These are phyloP conservation scores for Circinella umbellata DNA, from an alignment of 371 early-diverging fungal species.

Conservation along the genomic window DNA sequence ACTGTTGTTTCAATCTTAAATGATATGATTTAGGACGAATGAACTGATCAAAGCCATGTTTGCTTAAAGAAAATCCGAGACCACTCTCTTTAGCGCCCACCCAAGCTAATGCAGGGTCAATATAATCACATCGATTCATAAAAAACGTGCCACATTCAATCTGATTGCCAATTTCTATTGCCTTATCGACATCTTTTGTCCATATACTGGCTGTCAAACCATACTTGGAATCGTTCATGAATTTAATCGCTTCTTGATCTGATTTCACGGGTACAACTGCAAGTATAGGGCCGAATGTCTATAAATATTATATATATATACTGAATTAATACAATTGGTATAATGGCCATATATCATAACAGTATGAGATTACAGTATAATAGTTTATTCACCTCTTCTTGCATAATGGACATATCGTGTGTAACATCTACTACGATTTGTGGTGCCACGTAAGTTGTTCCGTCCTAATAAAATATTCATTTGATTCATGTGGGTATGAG, in stretches of 20 bases:
- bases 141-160: conserved; percentile 88
- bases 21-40: conserved; percentile 63
- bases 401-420: conserved; percentile 81
- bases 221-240: conserved; percentile 85
- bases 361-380: not conserved
- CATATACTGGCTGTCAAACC: conserved; percentile 89
- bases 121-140: conserved; percentile 85
- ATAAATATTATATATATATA: not conserved
- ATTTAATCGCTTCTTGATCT: conserved; percentile 76
- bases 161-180: conserved; percentile 65
- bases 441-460: conserved; percentile 77
- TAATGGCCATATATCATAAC: too few relatives aligned
- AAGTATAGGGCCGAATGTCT: conserved; percentile 86
- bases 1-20: conserved; percentile 45
- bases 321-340: too few relatives aligned
- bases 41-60: conserved; percentile 73
- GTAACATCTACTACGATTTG: conserved; percentile 76
- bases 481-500: too few relatives aligned
- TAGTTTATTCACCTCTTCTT: conserved; percentile 60
- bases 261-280: conserved; percentile 75
- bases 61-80: conserved; percentile 71
- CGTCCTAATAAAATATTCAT: conserved; percentile 31
- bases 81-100: conserved; percentile 85
- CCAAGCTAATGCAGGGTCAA: conserved; percentile 86
- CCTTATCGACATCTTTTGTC: conserved; percentile 71